Conservation (phyloP, 1,284 basidiomycete species). For the Filobasidium uniguttulatum region DNA sequence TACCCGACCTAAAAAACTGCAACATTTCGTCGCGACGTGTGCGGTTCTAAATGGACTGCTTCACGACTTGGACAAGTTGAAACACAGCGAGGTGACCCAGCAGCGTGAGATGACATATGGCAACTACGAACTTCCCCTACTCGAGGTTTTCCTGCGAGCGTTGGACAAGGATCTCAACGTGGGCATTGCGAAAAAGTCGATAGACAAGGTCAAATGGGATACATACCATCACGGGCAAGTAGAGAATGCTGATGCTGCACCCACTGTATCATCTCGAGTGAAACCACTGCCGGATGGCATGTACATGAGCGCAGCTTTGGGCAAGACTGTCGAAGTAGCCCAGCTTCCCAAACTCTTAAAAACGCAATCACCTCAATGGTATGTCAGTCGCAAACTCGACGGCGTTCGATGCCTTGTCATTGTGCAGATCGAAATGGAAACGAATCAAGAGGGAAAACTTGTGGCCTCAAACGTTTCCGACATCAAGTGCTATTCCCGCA, state of each 20-base stretch:
- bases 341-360: constrained; percentile 15
- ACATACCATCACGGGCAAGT: background rate
- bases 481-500: constrained; percentile 22
- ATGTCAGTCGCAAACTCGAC: constrained; percentile 32
- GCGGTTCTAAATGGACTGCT: too few relatives aligned
- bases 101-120: too few relatives aligned
- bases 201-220: constrained; percentile 21
- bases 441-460: background rate
- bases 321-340: constrained; percentile 17
- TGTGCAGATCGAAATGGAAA: constrained; percentile 22
- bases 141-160: constrained; percentile 22
- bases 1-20: too few relatives aligned
- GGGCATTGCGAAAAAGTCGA: constrained; percentile 23
- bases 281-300: constrained; percentile 1
- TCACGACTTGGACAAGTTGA: too few relatives aligned
- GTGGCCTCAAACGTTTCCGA: constrained; percentile 5
- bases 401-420: constrained; percentile 28
- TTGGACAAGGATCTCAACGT: constrained; percentile 27
- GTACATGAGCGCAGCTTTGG: constrained; percentile 19
- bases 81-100: too few relatives aligned
- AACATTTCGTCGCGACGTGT: too few relatives aligned
- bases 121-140: constrained; percentile 3
- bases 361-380: constrained; percentile 19
- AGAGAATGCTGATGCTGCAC: background rate
- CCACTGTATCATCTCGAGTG: background rate